Conservation (phyloP, 306 rosid genomes). For the Benincasa hispida region DNA sequence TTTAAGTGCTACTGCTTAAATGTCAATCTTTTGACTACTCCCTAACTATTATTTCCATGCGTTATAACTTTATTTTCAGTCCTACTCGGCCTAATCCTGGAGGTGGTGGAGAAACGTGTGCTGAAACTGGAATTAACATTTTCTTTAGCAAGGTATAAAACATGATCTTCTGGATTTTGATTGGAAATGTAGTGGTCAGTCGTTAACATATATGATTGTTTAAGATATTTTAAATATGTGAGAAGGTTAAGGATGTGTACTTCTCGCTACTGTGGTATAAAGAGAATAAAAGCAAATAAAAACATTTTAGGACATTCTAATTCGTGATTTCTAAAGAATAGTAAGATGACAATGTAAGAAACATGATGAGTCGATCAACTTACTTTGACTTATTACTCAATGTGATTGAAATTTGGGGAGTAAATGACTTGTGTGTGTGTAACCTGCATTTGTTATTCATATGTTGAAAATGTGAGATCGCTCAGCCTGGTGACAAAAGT, state of each 20-base stretch:
- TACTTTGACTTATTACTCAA: background rate
- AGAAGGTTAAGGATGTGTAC: background rate
- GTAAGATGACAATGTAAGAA: background rate
- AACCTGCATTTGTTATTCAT: background rate
- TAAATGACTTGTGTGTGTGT: background rate
- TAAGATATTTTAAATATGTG: background rate
- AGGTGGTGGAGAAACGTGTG: constrained; percentile 99
- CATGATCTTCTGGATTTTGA: background rate
- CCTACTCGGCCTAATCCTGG: constrained; percentile 98
- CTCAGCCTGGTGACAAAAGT: background rate
- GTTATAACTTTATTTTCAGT: constrained; percentile 34
- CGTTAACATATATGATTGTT: background rate
- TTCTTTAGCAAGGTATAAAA: constrained; percentile 78
- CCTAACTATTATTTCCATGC: background rate
- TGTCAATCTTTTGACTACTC: background rate
- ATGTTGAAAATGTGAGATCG: background rate
- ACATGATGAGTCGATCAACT: background rate
- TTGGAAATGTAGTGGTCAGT: background rate
- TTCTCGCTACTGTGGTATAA: background rate
- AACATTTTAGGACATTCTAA: background rate
- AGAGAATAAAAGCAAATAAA: background rate
- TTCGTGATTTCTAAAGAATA: background rate
- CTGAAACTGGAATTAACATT: constrained; percentile 86
- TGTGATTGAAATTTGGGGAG: background rate
- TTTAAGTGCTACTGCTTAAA: background rate